Conservation (phyloP, 2,329 filamentous ascomycete species). For the Beauveria sp. region DNA sequence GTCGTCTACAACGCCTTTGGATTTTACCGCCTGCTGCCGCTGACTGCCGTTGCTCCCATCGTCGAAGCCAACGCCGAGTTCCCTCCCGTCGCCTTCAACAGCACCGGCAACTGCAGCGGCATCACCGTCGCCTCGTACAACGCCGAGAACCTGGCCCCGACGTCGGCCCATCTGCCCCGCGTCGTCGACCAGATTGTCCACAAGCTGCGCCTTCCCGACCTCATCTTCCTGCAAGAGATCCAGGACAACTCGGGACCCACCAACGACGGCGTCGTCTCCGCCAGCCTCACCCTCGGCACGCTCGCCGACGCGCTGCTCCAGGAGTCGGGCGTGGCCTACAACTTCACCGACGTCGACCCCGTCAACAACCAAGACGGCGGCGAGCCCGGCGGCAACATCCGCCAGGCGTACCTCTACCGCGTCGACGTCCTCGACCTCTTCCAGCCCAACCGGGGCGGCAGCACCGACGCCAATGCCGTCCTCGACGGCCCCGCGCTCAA, state of each 20-base stretch:
- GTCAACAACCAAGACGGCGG: conserved; percentile 56
- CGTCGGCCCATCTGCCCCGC: conserved; percentile 44
- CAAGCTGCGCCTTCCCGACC: conserved; percentile 54
- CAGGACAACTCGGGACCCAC: conserved; percentile 58
- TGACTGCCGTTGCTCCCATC: conserved; percentile 46
- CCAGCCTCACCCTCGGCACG: conserved; percentile 51
- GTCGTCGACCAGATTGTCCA: conserved; percentile 59
- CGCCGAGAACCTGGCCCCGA: conserved; percentile 58
- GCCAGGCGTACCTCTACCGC: conserved; percentile 62
- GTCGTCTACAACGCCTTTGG: conserved; percentile 58
- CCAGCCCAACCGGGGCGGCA: conserved; percentile 48
- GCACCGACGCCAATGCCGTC: conserved; percentile 49
- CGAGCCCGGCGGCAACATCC: conserved; percentile 63
- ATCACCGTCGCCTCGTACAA: conserved; percentile 63
- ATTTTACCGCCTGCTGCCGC: conserved; percentile 61
- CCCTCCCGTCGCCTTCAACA: conserved; percentile 43
- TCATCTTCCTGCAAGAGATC: conserved; percentile 64
- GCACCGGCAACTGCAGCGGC: conserved; percentile 48
- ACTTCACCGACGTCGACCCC: conserved; percentile 52
- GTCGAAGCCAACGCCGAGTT: conserved; percentile 38
- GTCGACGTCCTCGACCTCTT: conserved; percentile 50
- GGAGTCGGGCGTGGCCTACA: conserved; percentile 46
- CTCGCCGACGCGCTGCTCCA: conserved; percentile 45
- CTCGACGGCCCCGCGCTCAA: conserved; percentile 47
- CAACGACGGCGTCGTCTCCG: conserved; percentile 49